A percentile compares a stretch with the other conserved stretches of the same genome.
Conservation (phyloP, 306 rosid genomes). For the Trifolium subterraneum region DNA sequence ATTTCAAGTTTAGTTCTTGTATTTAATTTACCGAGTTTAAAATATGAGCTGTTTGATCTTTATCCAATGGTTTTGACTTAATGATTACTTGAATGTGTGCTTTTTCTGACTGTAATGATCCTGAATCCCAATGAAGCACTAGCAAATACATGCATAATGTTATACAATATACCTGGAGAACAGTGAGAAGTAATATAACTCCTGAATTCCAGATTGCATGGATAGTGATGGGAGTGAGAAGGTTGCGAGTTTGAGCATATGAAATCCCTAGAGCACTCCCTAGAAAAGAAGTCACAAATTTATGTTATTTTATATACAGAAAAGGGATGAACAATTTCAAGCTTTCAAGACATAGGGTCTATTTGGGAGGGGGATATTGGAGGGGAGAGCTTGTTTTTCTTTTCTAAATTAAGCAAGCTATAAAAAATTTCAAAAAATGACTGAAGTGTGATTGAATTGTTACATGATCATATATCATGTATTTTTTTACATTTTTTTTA, state of each 20-base stretch:
- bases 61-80: not conserved
- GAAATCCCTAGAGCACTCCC: constrained; percentile 91
- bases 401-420: too few relatives aligned
- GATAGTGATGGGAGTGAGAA: constrained; percentile 91
- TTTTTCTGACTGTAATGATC: not conserved
- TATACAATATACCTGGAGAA: constrained; percentile 68
- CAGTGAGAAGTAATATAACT: constrained; percentile 85
- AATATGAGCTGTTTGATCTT: not conserved
- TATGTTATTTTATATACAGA: constrained; percentile 26
- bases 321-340: constrained; percentile 13
- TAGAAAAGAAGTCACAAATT: constrained; percentile 42
- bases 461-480: too few relatives aligned
- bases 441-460: too few relatives aligned
- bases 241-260: constrained; percentile 96
- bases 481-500: too few relatives aligned
- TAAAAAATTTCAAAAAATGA: too few relatives aligned
- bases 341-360: not conserved
- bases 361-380: too few relatives aligned
- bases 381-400: too few relatives aligned
- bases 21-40: not conserved
- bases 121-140: not conserved
- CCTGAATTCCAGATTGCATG: constrained; percentile 98
- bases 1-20: not conserved
- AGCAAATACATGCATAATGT: not conserved
- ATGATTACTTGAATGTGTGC: not conserved